phyloP scores from a whole-genome alignment of 345 rosid genomes.

The Eutrema yunnanense region DNA sequence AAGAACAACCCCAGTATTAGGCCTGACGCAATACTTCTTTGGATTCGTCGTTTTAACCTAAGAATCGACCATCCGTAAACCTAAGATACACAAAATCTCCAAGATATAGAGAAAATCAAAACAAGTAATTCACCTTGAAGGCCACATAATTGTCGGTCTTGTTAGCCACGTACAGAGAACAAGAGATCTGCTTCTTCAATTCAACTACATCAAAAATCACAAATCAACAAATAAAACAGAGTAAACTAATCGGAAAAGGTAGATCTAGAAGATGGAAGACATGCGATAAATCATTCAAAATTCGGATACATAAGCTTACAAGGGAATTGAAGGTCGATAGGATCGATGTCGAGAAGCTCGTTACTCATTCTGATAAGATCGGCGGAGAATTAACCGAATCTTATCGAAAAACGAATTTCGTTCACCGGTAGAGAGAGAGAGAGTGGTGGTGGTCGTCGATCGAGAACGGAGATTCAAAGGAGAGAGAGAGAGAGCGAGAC shows the following conservation, averaged over 20 bases:
- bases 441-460: background rate
- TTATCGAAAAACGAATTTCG: background rate
- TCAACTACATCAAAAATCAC: conserved; percentile 39
- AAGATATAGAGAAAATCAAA: background rate
- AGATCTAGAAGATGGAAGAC: conserved; percentile 11
- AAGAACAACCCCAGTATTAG: conserved; percentile 71
- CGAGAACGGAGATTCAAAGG: background rate
- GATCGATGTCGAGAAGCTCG: conserved; percentile 66
- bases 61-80: background rate
- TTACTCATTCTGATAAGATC: conserved; percentile 47
- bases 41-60: conserved; percentile 93
- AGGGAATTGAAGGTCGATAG: conserved; percentile 74
- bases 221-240: conserved; percentile 10
- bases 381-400: background rate
- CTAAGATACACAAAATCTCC: conserved; percentile 5
- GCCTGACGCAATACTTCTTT: conserved; percentile 81
- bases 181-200: conserved; percentile 77
- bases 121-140: conserved; percentile 51
- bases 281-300: background rate
- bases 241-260: background rate
- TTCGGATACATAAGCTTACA: conserved; percentile 28
- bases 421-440: conserved; percentile 3
- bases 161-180: conserved; percentile 60
- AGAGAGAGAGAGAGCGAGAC: too few relatives aligned
- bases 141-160: conserved; percentile 64